Evolutionary conservation across 169 alveolate genomes (phyloP).

Genomic region (Eimeria acervulina): DNA sequence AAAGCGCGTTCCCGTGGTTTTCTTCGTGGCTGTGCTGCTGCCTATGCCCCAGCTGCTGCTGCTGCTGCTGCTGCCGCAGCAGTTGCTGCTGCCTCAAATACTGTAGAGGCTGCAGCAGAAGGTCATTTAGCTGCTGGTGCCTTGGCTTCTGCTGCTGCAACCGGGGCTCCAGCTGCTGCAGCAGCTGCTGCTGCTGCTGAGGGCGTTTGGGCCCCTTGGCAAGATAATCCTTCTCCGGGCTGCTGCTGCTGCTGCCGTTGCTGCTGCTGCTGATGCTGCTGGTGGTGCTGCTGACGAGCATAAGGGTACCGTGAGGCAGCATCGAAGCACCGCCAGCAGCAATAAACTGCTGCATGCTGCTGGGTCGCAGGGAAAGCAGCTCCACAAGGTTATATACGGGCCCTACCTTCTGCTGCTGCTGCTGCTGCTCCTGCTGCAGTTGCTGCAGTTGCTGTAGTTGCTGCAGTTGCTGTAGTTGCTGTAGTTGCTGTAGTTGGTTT

Average conservation of each 20-base stretch:
- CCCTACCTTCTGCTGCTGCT: slow-evolving; percentile 9
- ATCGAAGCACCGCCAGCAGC: neutral
- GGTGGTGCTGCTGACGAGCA: slow-evolving; percentile 15
- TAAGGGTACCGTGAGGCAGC: slow-evolving; percentile 20
- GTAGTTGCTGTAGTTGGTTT: neutral
- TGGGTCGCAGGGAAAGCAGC: neutral
- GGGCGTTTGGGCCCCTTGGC: neutral
- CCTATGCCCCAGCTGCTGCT: neutral
- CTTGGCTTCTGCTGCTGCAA: neutral
- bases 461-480: neutral
- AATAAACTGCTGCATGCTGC: slow-evolving; percentile 46
- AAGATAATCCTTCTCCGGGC: neutral
- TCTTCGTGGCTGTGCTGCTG: neutral
- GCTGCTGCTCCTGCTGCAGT: slow-evolving; percentile 52
- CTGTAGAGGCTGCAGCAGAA: slow-evolving; percentile 37
- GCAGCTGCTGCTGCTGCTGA: slow-evolving; percentile 53
- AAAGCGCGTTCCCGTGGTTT: neutral
- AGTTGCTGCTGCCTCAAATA: neutral
- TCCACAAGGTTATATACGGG: neutral
- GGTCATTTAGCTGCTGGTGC: slow-evolving; percentile 31
- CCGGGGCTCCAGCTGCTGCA: neutral
- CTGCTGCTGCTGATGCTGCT: neutral
- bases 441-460: slow-evolving; percentile 37
- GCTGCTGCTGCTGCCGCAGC: slow-evolving; percentile 7
- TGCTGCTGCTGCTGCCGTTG: neutral